Percentiles rank a stretch among this genome's conserved stretches.
Conservation (phyloP, 2,329 filamentous ascomycete species). For the Chaetomium strumarium region DNA sequence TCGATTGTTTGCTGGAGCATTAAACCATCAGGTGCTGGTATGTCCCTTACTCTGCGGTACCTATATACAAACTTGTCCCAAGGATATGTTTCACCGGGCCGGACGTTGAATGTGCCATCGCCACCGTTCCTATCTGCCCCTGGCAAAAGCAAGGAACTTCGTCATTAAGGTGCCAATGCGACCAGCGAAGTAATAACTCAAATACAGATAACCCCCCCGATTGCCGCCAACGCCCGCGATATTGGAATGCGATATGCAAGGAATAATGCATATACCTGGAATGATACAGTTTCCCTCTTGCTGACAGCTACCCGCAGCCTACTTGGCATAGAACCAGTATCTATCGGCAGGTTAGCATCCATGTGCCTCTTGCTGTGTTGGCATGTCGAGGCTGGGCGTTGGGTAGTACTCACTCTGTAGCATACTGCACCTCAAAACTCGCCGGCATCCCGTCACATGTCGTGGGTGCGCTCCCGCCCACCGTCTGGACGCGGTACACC, state of each 20-base stretch:
- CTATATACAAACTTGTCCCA: too few relatives aligned
- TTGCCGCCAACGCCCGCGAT: slow-evolving; percentile 8
- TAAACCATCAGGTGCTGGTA: too few relatives aligned
- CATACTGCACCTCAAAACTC: slow-evolving; percentile 70
- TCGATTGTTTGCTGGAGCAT: too few relatives aligned
- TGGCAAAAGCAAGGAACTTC: not conserved
- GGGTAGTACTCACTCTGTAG: slow-evolving; percentile 64
- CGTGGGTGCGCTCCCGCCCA: slow-evolving; percentile 68
- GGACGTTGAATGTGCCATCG: too few relatives aligned
- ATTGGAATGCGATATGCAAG: not conserved
- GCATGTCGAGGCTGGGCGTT: not conserved
- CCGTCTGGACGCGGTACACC: slow-evolving; percentile 80
- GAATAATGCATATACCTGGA: not conserved
- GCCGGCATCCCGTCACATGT: slow-evolving; percentile 62
- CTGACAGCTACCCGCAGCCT: not conserved
- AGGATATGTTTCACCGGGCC: too few relatives aligned
- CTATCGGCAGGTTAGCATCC: slow-evolving; percentile 9
- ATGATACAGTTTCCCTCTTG: not conserved
- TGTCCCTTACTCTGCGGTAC: too few relatives aligned
- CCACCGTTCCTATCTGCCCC: too few relatives aligned
- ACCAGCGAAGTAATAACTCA: not conserved
- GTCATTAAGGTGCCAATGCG: not conserved
- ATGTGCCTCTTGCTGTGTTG: not conserved
- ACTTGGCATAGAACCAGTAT: slow-evolving; percentile 21
- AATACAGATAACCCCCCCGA: not conserved